Percentiles rank a stretch among this genome's conserved stretches.
Conservation (phyloP, 148 eudicot genomes). For the Amaranthus hypochondriacus region DNA sequence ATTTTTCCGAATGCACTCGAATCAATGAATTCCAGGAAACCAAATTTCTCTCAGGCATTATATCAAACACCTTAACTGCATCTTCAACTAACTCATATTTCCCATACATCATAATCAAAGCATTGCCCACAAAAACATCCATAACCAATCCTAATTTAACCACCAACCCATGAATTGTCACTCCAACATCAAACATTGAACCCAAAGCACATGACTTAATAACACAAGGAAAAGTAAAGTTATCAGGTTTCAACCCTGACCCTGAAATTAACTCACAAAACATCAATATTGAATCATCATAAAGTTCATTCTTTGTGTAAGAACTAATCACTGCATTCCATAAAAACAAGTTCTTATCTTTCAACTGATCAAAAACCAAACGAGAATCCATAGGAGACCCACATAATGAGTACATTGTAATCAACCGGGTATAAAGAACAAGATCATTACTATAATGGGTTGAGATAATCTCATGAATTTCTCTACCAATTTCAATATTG, state of each 20-base stretch:
- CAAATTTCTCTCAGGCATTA: constrained; percentile 47
- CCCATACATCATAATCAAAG: constrained; percentile 56
- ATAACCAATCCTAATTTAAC: constrained; percentile 37
- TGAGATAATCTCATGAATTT: constrained; percentile 34
- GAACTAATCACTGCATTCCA: constrained; percentile 62
- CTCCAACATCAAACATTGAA: constrained; percentile 35
- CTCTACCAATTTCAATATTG: constrained; percentile 37
- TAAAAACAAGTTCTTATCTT: constrained; percentile 35
- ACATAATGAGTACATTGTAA: constrained; percentile 50
- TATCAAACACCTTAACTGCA: constrained; percentile 44
- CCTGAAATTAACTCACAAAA: constrained; percentile 34
- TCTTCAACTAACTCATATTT: constrained; percentile 36
- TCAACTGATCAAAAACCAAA: constrained; percentile 33
- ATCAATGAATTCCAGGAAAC: constrained; percentile 70
- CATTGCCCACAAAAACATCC: constrained; percentile 59
- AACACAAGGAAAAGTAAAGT: constrained; percentile 62
- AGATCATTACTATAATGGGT: constrained; percentile 29
- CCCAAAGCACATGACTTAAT: constrained; percentile 49
- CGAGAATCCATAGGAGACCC: constrained; percentile 42
- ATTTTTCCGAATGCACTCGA: constrained; percentile 40
- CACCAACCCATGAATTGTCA: constrained; percentile 44
- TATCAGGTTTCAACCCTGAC: constrained; percentile 41
- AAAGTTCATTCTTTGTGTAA: constrained; percentile 45
- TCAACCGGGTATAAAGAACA: constrained; percentile 40
- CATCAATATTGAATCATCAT: constrained; percentile 33